Evolutionary conservation across 768 basidiomycete species (phyloP).

Genomic region (Daedaleopsis nitida): DNA sequence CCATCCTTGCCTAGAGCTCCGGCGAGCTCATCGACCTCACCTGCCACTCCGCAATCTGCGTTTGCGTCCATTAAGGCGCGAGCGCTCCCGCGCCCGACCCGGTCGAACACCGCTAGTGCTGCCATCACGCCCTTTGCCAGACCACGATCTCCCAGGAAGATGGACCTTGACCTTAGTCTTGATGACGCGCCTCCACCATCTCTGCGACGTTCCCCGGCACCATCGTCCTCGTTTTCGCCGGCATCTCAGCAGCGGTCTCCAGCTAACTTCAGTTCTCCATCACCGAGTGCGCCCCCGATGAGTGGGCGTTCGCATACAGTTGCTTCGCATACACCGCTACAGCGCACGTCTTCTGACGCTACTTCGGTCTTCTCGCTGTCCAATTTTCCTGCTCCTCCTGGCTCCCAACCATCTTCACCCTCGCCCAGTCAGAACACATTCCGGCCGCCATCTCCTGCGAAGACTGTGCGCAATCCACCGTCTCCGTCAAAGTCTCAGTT

Average conservation of each 20-base stretch:
- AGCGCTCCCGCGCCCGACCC: slow-evolving; percentile 10
- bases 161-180: slow-evolving; percentile 32
- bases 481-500: slow-evolving; percentile 6
- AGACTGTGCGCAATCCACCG: slow-evolving; percentile 2
- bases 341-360: slow-evolving; percentile 10
- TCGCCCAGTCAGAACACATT: slow-evolving; percentile 2
- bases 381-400: slow-evolving; percentile 27
- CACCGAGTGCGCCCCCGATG: not conserved
- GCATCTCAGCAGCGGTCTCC: not conserved
- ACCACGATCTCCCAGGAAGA: slow-evolving; percentile 15
- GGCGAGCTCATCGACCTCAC: not conserved
- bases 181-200: slow-evolving; percentile 48
- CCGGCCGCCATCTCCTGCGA: slow-evolving; percentile 20
- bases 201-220: slow-evolving; percentile 40
- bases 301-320: not conserved
- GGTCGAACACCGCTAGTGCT: slow-evolving; percentile 8
- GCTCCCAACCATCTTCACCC: slow-evolving; percentile 4
- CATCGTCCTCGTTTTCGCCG: slow-evolving; percentile 3
- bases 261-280: not conserved
- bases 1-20: slow-evolving; percentile 28
- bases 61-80: slow-evolving; percentile 5
- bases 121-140: not conserved
- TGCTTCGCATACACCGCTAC: slow-evolving; percentile 1
- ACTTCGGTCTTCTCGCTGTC: slow-evolving; percentile 26
- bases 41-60: slow-evolving; percentile 4